phyloP scores from a whole-genome alignment of 176 grass and related monocot genomes.

The Luzula sylvatica region DNA sequence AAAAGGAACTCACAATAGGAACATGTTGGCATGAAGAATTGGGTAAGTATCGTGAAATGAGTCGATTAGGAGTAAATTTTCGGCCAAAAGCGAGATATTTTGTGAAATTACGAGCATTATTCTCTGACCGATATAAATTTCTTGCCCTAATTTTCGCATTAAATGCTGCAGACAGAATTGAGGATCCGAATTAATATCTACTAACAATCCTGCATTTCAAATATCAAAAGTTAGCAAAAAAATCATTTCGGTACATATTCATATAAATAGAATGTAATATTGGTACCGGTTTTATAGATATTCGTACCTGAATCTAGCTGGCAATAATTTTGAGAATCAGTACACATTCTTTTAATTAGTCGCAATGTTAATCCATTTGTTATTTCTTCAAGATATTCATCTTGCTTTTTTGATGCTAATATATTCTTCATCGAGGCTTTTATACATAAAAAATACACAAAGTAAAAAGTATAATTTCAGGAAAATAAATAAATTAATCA shows the following conservation, averaged over 20 bases:
- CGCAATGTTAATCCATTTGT: conserved; percentile 57
- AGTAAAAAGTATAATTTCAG: neutral
- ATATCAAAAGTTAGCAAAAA: neutral
- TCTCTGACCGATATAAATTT: conserved; percentile 65
- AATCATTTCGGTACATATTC: too few species aligned
- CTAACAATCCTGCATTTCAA: conserved; percentile 23
- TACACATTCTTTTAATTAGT: conserved; percentile 88
- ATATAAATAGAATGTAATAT: neutral
- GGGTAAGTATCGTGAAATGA: conserved; percentile 81
- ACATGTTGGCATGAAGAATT: conserved; percentile 68
- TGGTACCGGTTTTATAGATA: neutral
- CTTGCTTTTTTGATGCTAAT: conserved; percentile 47
- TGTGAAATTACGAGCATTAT: conserved; percentile 71
- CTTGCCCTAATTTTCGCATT: conserved; percentile 64
- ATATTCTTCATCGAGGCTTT: conserved; percentile 81
- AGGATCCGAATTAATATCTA: conserved; percentile 41
- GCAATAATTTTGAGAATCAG: conserved; percentile 31
- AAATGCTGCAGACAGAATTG: conserved; percentile 74
- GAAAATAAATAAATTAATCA: too few species aligned
- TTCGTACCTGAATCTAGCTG: conserved; percentile 33
- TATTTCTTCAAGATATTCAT: conserved; percentile 56
- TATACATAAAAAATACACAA: conserved; percentile 16
- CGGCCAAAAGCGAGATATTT: conserved; percentile 59
- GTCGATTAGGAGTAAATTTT: conserved; percentile 68
- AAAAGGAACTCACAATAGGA: conserved; percentile 55